Base-by-base conservation (phyloP, 345 rosid species). In the Lumnitzera littorea region DNA sequence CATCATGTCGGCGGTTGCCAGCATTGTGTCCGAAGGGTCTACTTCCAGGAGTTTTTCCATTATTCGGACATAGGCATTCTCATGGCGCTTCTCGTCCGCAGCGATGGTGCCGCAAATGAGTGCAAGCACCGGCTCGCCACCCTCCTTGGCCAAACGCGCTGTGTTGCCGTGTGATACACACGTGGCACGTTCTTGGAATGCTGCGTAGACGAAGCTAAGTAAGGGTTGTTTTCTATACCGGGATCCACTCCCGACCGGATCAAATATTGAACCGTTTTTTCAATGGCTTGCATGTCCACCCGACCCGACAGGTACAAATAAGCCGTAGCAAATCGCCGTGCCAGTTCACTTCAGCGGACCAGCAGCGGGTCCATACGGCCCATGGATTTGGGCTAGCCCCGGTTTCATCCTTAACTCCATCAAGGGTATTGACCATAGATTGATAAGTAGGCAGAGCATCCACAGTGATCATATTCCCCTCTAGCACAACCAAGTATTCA, bases 141-240 rank as follows among this genome's bases (percentile, higher is more conserved):
- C 73, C 13, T 67, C 66, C 55, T 81, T 84, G 16, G 91, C 87
- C 7, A 84, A 53, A 24, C 85, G 67, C 20, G 95, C 95, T 16
- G 87, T 87, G 84, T 87, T 87, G 48, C 89, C 95, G 62, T 87
- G 95, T 20, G 91, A 87, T 11, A 87, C 70, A 74, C 82, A 84
- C 15, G 96, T 85, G 61, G 96, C 96, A 67, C 91, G 79, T 73
- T 88, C 91, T 60, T 88, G 96, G 78, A 85, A 88, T 10, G 96
- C 85, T 17, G 96, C 84, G 83, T 85, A 88, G 7, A 85, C 86
- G 51, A 79, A 88, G 10, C 96, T 64, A 83, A n/a, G 64, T 88
- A 88, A 1, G 91, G 96, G 62, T 85, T 88, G 74, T 88, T 85
- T 57, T 85, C 89, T 0, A 82, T 75, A 48, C 86, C 84, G 2